Conservation (phyloP, 331 rosid species). For the Dryas integrifolia region DNA sequence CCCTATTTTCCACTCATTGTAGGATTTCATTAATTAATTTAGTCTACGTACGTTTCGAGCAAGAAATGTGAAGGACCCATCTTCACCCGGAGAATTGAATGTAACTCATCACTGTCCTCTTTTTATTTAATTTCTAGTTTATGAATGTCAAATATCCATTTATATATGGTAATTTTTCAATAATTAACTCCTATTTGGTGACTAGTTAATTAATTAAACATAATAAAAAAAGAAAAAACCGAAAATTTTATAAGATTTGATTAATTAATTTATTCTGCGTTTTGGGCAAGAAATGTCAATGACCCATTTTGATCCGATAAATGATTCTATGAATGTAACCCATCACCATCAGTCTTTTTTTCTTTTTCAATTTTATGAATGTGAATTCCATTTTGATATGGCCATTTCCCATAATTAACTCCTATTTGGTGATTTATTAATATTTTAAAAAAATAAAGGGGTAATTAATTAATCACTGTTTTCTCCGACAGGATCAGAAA, state of each 20-base stretch:
- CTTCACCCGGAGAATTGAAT: background rate
- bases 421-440: background rate
- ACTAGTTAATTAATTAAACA: background rate
- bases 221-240: background rate
- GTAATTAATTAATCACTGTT: slow-evolving; percentile 1
- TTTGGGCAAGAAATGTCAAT: slow-evolving; percentile 7
- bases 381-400: background rate
- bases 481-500: slow-evolving; percentile 35
- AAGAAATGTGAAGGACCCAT: slow-evolving; percentile 12
- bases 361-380: background rate
- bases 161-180: background rate
- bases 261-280: background rate
- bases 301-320: background rate
- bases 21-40: background rate
- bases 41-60: slow-evolving; percentile 2
- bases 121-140: background rate
- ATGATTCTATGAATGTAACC: too few relatives aligned
- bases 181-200: background rate
- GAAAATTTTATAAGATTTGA: background rate
- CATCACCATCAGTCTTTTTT: background rate
- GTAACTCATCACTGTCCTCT: background rate
- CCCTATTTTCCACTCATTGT: background rate
- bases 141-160: too few relatives aligned
- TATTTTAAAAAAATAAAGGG: too few relatives aligned
- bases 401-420: background rate